Conservation (phyloP, 1,139 yeast species). For the Diutina scorzettiae region DNA sequence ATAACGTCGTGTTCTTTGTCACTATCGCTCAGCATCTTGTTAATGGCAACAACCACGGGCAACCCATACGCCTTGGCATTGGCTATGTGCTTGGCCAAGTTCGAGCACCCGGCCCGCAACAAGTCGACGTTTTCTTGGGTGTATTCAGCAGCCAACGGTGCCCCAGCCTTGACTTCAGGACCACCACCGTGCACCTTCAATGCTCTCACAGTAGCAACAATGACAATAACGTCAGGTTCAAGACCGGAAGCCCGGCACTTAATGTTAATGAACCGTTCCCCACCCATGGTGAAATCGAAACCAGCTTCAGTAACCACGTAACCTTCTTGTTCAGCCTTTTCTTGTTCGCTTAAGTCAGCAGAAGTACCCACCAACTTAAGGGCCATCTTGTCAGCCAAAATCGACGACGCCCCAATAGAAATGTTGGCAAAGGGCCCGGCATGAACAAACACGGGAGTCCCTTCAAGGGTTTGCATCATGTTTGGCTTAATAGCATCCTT, state of each 20-base stretch:
- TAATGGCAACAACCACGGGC: conserved; percentile 94
- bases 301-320: conserved; percentile 97
- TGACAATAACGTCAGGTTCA: conserved; percentile 82
- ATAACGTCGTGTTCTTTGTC: conserved; percentile 76
- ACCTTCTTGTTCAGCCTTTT: conserved; percentile 57
- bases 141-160: conserved; percentile 79
- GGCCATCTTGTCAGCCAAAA: conserved; percentile 91
- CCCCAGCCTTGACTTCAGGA: conserved; percentile 94
- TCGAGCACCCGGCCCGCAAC: conserved; percentile 74
- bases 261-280: conserved; percentile 93
- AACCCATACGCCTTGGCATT: conserved; percentile 82
- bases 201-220: conserved; percentile 96
- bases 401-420: conserved; percentile 92
- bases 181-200: conserved; percentile 98
- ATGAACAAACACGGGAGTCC: conserved; percentile 95
- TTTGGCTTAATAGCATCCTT: conserved; percentile 97
- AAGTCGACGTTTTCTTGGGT: conserved; percentile 77
- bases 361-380: conserved; percentile 68
- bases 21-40: conserved; percentile 80
- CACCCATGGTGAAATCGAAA: conserved; percentile 98
- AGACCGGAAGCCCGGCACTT: conserved; percentile 92
- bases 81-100: conserved; percentile 81
- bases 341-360: conserved; percentile 33
- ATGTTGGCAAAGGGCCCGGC: conserved; percentile 99
- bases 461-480: conserved; percentile 95